Conservation (phyloP, 352 stramenopile species). For the Phytophthora foliorum region DNA sequence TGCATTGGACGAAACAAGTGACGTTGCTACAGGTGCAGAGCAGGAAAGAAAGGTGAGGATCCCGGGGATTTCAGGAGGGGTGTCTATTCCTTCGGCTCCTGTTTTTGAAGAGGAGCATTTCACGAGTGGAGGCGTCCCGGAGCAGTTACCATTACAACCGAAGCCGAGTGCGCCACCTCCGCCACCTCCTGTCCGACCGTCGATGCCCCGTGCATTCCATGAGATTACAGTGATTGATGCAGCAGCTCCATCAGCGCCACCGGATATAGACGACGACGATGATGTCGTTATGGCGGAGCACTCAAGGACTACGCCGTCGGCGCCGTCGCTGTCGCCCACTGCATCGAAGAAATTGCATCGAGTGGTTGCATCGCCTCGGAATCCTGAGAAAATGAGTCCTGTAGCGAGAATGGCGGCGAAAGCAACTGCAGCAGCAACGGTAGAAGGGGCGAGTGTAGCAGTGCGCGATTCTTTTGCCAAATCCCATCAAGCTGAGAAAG, state of each 20-base stretch:
- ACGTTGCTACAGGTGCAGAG: neutral
- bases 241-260: constrained; percentile 39
- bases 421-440: constrained; percentile 7
- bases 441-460: constrained; percentile 38
- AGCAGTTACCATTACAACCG: constrained; percentile 15
- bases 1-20: neutral
- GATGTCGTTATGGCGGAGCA: constrained; percentile 12
- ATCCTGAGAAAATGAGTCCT: constrained; percentile 31
- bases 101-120: constrained; percentile 22
- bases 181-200: constrained; percentile 18
- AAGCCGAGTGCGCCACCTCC: constrained; percentile 28
- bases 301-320: constrained; percentile 34
- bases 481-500: constrained; percentile 43
- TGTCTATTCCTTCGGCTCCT: constrained; percentile 41
- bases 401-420: constrained; percentile 27
- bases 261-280: constrained; percentile 39
- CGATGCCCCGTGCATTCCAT: constrained; percentile 40
- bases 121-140: neutral
- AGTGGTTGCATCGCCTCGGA: constrained; percentile 17
- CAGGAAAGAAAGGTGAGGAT: neutral
- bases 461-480: constrained; percentile 66
- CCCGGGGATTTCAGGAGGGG: neutral
- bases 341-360: constrained; percentile 51
- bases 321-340: constrained; percentile 59
- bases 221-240: constrained; percentile 31